These are phyloP conservation scores for Hordeum marinum DNA, from an alignment of 176 grass and related monocot species.

Conservation along the genomic window DNA sequence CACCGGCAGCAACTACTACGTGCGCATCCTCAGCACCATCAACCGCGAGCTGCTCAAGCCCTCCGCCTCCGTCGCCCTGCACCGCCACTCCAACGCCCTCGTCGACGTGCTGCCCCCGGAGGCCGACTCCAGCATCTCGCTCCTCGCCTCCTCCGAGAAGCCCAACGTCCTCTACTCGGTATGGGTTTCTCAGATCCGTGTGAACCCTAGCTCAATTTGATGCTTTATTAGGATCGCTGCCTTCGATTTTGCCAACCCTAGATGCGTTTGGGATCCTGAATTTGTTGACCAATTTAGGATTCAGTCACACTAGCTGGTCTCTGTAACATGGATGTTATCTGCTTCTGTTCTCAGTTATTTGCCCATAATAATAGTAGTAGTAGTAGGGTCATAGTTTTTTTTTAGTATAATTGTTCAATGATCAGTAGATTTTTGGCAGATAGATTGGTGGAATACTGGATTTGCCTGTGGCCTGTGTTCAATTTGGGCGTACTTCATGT, in stretches of 20 bases:
- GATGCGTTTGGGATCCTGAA: neutral
- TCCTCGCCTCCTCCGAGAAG: conserved; percentile 82
- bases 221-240: neutral
- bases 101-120: conserved; percentile 90
- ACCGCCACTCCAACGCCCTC: conserved; percentile 88
- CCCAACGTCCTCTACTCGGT: conserved; percentile 74
- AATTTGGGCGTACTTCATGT: neutral
- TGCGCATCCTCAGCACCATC: conserved; percentile 91
- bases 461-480: neutral
- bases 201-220: neutral
- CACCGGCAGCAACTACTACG: conserved; percentile 96
- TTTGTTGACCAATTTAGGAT: neutral
- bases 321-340: neutral
- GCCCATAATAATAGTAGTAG: no score
- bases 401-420: neutral
- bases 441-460: neutral
- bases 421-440: neutral
- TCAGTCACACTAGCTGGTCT: neutral
- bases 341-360: neutral
- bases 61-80: conserved; percentile 77
- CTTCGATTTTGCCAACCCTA: neutral
- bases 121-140: conserved; percentile 93
- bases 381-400: neutral
- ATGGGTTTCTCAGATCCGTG: neutral
- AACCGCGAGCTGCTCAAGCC: conserved; percentile 95